phyloP scores from a whole-genome alignment of 192 early-diverging fungal species.

The Lobosporangium transversale region DNA sequence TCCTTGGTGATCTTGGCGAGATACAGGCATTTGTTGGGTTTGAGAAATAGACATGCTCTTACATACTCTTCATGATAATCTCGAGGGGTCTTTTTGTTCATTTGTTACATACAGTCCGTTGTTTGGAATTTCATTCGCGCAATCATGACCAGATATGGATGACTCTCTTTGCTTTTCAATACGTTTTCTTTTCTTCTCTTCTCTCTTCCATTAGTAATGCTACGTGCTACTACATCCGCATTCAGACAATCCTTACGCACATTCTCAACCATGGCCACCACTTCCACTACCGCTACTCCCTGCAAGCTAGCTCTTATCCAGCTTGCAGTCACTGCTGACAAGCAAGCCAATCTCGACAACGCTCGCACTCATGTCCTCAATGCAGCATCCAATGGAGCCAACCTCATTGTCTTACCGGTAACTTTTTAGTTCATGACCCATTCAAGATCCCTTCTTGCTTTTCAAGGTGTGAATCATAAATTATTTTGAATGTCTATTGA shows the following conservation, averaged over 20 bases:
- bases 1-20: no score
- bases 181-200: conserved; percentile 2
- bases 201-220: conserved; percentile 13
- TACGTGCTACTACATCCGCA: conserved; percentile 17
- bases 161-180: background rate
- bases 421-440: no score
- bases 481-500: no score
- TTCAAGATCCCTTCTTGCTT: no score
- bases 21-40: no score
- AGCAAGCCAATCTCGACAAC: conserved; percentile 79
- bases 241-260: conserved; percentile 16
- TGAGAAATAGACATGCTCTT: no score
- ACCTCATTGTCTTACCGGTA: conserved; percentile 93
- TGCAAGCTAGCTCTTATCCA: conserved; percentile 83
- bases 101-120: no score
- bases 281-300: conserved; percentile 21
- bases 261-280: conserved; percentile 27
- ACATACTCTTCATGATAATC: no score
- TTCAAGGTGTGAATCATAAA: no score
- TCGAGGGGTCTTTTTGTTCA: no score
- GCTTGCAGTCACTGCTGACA: conserved; percentile 78
- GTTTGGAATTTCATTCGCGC: no score
- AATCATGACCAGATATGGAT: no score
- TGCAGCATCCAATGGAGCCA: conserved; percentile 83
- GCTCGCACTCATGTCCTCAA: conserved; percentile 85